phyloP scores from a whole-genome alignment of 2,329 filamentous ascomycete species.

The Cladosporium sp. region DNA sequence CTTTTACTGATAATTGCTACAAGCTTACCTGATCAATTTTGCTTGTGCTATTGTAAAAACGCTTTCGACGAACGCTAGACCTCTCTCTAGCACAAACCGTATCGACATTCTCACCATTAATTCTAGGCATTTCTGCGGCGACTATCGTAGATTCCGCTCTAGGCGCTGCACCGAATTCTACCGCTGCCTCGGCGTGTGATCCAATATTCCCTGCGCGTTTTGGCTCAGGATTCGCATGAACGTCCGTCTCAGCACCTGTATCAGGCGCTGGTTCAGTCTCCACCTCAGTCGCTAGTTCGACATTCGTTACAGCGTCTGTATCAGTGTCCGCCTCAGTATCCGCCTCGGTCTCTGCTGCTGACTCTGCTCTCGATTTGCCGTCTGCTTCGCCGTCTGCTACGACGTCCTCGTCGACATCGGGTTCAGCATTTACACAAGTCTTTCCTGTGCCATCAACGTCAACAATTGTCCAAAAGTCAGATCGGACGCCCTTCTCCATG shows the following conservation, averaged over 20 bases:
- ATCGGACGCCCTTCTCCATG: conserved; percentile 1
- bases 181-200: conserved; percentile 2
- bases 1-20: not conserved
- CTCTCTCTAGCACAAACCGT: conserved; percentile 1
- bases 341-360: not conserved
- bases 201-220: conserved; percentile 9
- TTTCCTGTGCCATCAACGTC: conserved; percentile 6
- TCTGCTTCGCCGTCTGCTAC: conserved; percentile 7
- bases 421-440: not conserved
- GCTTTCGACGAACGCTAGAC: conserved; percentile 2
- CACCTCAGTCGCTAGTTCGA: not conserved
- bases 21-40: conserved; percentile 7
- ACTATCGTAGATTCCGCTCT: not conserved
- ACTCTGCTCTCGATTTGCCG: not conserved
- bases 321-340: conserved; percentile 6
- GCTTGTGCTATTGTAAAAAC: conserved; percentile 2
- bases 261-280: conserved; percentile 3
- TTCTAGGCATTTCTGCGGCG: not conserved
- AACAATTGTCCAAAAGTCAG: conserved; percentile 7
- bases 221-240: conserved; percentile 6
- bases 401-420: not conserved
- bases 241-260: conserved; percentile 3
- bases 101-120: conserved; percentile 1
- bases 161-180: not conserved
- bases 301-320: conserved; percentile 7